Percentiles rank a stretch among this genome's conserved stretches.
Conservation (phyloP, 805 yeast species). For the Yarrowia sp. region DNA sequence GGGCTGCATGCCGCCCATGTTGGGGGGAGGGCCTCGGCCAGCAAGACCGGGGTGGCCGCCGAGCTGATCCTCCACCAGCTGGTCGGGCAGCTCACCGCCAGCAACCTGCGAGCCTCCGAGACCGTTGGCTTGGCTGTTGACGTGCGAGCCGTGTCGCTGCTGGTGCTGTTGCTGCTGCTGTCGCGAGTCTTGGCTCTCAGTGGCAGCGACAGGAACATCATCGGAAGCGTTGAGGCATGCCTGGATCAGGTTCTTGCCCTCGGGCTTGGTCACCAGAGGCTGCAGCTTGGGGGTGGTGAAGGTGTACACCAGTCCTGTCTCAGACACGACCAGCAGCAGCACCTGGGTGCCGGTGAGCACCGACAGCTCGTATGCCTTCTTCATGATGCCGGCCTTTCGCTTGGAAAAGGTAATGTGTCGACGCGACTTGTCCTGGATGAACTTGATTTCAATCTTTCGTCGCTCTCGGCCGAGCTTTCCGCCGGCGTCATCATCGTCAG, state of each 20-base stretch:
- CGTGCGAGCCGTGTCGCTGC: conserved; percentile 29
- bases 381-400: conserved; percentile 98
- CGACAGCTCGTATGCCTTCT: conserved; percentile 96
- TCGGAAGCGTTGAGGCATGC: conserved; percentile 98
- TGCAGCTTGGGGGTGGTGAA: conserved; percentile 99
- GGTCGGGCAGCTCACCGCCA: conserved; percentile 27
- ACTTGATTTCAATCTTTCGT: conserved; percentile 94
- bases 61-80: conserved; percentile 30
- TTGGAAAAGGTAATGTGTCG: conserved; percentile 97
- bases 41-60: conserved; percentile 29
- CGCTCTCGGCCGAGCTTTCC: conserved; percentile 50
- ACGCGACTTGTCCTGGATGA: conserved; percentile 95
- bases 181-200: conserved; percentile 32
- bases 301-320: conserved; percentile 97
- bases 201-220: conserved; percentile 48
- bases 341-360: conserved; percentile 98
- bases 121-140: conserved; percentile 34
- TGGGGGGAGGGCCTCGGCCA: conserved; percentile 29
- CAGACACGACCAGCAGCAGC: conserved; percentile 87
- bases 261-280: conserved; percentile 95
- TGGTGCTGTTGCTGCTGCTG: conserved; percentile 37
- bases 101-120: conserved; percentile 22
- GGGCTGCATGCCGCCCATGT: conserved; percentile 39
- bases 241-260: conserved; percentile 94
- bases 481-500: conserved; percentile 49